Conservation (phyloP, 495 filamentous ascomycete genomes). For the Friedmanniomyces endolithicus region DNA sequence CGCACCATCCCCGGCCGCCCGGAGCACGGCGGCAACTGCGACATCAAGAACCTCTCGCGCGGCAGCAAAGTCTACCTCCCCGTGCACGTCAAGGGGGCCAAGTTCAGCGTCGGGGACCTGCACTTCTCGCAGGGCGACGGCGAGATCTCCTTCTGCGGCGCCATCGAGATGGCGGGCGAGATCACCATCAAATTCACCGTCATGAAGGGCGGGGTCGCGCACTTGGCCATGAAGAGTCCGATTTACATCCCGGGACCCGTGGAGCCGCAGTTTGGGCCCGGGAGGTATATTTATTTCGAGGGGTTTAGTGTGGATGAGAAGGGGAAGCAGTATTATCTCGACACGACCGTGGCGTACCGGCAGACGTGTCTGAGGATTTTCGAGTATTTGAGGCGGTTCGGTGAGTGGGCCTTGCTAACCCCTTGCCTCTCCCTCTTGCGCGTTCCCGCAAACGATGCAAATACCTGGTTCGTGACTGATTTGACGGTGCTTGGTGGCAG, state of each 20-base stretch:
- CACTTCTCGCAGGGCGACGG: conserved; percentile 88
- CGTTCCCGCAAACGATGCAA: no score
- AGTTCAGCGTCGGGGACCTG: conserved; percentile 85
- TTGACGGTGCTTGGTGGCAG: no score
- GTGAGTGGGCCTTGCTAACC: conserved; percentile 23
- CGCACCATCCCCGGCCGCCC: conserved; percentile 72
- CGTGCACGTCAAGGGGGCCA: conserved; percentile 72
- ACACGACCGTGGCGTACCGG: conserved; percentile 83
- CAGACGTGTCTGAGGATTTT: conserved; percentile 73
- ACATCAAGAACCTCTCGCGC: conserved; percentile 82
- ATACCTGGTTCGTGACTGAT: no score
- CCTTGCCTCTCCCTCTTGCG: not conserved
- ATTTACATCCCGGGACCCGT: conserved; percentile 86
- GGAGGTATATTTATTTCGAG: conserved; percentile 81
- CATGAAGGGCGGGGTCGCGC: conserved; percentile 68
- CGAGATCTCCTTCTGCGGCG: conserved; percentile 91
- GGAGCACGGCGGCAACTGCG: conserved; percentile 50
- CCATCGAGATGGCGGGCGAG: conserved; percentile 90
- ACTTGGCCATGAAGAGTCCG: conserved; percentile 70
- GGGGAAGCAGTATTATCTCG: conserved; percentile 87
- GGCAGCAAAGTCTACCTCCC: conserved; percentile 86
- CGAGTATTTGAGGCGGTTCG: conserved; percentile 77
- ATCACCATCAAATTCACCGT: conserved; percentile 88
- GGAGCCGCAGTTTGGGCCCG: conserved; percentile 75
- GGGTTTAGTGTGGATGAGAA: conserved; percentile 87